Evolutionary conservation across 2,329 filamentous ascomycete genomes (phyloP), one percentile per base, ranked within the genome.

Genomic region (Blumeria graminis): DNA sequence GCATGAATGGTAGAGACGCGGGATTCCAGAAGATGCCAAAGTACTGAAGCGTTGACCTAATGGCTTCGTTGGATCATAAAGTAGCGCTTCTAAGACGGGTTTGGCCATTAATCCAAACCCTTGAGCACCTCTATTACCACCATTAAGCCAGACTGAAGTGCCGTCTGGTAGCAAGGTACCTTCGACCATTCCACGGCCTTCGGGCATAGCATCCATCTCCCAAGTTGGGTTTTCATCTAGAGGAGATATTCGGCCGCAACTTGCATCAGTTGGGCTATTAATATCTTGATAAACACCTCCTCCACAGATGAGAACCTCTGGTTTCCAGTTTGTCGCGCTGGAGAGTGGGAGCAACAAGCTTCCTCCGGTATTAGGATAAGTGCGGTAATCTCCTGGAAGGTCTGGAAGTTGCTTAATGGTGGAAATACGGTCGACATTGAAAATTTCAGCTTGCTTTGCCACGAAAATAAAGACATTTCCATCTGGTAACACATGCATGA

Each of bases 1-100:
- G 32, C 80, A 75, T 11, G 75, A 77, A 65, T 82, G 78, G 66
- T 81, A 81, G 38, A 81, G 68, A 58, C 76, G 69, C 39, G 73
- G 65, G 53, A 74, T 71, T 6, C 61, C 64, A 4, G 69, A 70
- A 10, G 61, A 63, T 10, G 70, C 69, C n/a, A 70, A 68, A 34
- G 68, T 68, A 7, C 63, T 65, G 68, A 72, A 80, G 54, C 75
- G 71, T 61, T 72, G 66, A 39, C 74, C 74, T 41, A 71, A 64
- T 33, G 75, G 68, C 59, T 73, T 69, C n/a, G 67, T 65, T 1
- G 76, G 74, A 61, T 80, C 70, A 64, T 81, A 81, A 54, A 80
- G 69, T 22, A 81, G 70, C 39, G 76, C 75, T 58, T 76, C 72
- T 18, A 74, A 66, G 16, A 76, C 73, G 14, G 78, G 76, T 36